phyloP scores from a whole-genome alignment of 805 yeast genomes.

The Metschnikowia picachoensis region DNA sequence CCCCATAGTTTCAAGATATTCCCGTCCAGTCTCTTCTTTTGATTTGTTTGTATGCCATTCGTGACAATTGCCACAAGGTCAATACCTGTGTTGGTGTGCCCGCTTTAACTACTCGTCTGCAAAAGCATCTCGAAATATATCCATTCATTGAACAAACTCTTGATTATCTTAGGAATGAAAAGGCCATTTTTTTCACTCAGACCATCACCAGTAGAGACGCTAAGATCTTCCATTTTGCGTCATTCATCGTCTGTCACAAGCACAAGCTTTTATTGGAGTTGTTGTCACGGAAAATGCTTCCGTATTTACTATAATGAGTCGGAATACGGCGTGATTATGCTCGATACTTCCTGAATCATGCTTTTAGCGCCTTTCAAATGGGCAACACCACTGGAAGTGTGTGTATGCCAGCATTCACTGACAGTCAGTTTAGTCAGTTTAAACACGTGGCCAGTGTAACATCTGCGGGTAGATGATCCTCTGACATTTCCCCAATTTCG shows the following conservation, averaged over 20 bases:
- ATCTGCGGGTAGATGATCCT: conserved; percentile 47
- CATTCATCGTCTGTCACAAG: conserved; percentile 32
- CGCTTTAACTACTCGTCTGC: conserved; percentile 54
- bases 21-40: conserved; percentile 14
- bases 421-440: conserved; percentile 58
- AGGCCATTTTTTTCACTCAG: conserved; percentile 4
- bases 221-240: conserved; percentile 22
- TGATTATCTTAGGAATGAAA: conserved; percentile 41
- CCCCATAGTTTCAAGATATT: conserved; percentile 1
- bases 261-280: conserved; percentile 22
- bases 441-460: conserved; percentile 65
- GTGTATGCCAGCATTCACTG: conserved; percentile 68
- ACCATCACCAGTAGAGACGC: not conserved
- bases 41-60: conserved; percentile 24
- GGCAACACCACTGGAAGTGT: conserved; percentile 62
- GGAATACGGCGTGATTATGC: conserved; percentile 24
- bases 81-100: conserved; percentile 41
- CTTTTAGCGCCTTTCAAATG: conserved; percentile 65
- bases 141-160: conserved; percentile 60
- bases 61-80: conserved; percentile 42
- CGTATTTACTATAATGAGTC: not conserved
- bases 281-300: conserved; percentile 1
- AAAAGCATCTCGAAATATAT: conserved; percentile 65
- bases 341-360: conserved; percentile 49
- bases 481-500: conserved; percentile 19